Evolutionary conservation across 1,284 basidiomycete genomes (phyloP).

Genomic region (Xerocomus amazonicus): DNA sequence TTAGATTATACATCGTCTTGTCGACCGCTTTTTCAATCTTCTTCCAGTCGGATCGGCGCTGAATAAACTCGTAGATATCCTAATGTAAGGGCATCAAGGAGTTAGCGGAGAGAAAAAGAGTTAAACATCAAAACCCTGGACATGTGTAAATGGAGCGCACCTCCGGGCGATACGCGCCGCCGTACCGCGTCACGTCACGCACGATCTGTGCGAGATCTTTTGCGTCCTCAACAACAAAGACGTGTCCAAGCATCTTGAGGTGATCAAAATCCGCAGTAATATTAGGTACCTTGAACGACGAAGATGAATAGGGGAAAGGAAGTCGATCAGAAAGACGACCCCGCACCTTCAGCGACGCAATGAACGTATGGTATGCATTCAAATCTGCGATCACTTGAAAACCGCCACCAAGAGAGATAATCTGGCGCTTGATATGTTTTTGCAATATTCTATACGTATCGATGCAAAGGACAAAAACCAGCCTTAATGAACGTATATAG

Average conservation of each 20-base stretch:
- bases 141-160: slow-evolving; percentile 36
- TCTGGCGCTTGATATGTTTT: slow-evolving; percentile 95
- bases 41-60: slow-evolving; percentile 92
- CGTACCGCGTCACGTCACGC: slow-evolving; percentile 89
- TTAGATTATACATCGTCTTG: slow-evolving; percentile 92
- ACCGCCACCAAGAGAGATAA: slow-evolving; percentile 90
- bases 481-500: neutral
- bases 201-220: slow-evolving; percentile 95
- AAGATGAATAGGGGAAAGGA: neutral
- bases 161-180: slow-evolving; percentile 90
- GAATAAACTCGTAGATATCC: slow-evolving; percentile 93
- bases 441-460: slow-evolving; percentile 71
- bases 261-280: slow-evolving; percentile 88
- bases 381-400: slow-evolving; percentile 96
- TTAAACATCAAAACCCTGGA: neutral
- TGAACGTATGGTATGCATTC: slow-evolving; percentile 89
- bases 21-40: slow-evolving; percentile 94
- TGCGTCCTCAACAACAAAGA: slow-evolving; percentile 89
- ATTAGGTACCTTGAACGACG: slow-evolving; percentile 44
- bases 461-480: neutral
- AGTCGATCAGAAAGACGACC: neutral
- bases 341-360: slow-evolving; percentile 73
- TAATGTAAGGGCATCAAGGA: slow-evolving; percentile 30
- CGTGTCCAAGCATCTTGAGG: slow-evolving; percentile 94
- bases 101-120: neutral